Base-by-base conservation (phyloP, 331 rosid species). In the Acacia pycnantha region DNA sequence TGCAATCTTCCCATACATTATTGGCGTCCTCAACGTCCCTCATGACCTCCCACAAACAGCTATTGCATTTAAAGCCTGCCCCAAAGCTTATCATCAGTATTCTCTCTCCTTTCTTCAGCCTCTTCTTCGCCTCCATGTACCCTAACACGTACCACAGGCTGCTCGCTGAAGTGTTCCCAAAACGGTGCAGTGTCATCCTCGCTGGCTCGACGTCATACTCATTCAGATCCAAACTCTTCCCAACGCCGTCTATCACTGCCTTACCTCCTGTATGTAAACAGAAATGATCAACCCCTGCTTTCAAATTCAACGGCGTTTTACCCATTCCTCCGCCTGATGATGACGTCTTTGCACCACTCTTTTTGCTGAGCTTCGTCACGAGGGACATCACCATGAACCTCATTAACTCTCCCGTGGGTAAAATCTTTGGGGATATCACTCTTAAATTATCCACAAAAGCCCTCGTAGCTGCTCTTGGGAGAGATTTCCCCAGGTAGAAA, bases 31-130 rank as follows among this genome's bases (percentile, higher is more conserved):
- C 83, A 24, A 92, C 72, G 69, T 95, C 98, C 64, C 88, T 90
- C 74, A 90, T 82, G 22, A 93, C 97, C 77, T 95, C 97, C 93
- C 95, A 91, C 81, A 91, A 70, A 70, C 98, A 92, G 85, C 99
- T 95, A 59, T 92, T 93, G 88, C 99, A 95, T 87, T 95, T 93
- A 84, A 95, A 95, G 26, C 99, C 99, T 22, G 97, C 94, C 43
- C 98, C 99, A 74, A 95, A 95, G 78, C 98, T 93, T 83, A 95
- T 93, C 99, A 95, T 95, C 77, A 95, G 31, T 0, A 95, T 79
- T 1, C 81, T 90, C 12, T 87, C 90, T 1, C 94, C 97, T 41
- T 81, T 93, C 78, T 89, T 91, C 68, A 95, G 77, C 88, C 99
- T 86, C 83, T 89, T 88, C 84, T 95, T 95, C 0, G 99, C 99